Percentiles rank a stretch among this genome's conserved stretches.
These are phyloP conservation scores for Hyaloperonospora arabidopsidis DNA, from an alignment of 352 stramenopile genomes.

Conservation along the genomic window DNA sequence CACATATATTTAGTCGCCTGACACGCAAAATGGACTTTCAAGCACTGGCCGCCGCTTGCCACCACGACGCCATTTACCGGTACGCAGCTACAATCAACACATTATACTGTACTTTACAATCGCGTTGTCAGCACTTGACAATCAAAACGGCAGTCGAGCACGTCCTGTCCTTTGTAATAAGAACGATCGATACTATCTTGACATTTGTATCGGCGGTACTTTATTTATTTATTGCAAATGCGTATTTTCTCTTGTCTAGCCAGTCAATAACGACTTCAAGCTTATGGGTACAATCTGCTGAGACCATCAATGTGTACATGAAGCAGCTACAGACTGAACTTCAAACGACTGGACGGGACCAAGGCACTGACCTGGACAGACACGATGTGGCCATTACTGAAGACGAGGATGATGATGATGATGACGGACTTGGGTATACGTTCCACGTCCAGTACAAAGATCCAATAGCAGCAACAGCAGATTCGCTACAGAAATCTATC, in stretches of 20 bases:
- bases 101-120: not conserved
- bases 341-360: not conserved
- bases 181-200: not conserved
- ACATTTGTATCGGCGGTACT: no score
- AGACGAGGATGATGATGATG: conserved; percentile 16
- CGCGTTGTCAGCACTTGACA: not conserved
- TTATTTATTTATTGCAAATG: not conserved
- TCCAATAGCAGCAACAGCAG: conserved; percentile 10
- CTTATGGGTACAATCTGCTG: conserved; percentile 17
- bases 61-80: conserved; percentile 36
- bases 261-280: conserved; percentile 16
- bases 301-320: conserved; percentile 9
- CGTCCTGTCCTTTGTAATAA: not conserved
- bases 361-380: conserved; percentile 8
- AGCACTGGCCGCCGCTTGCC: conserved; percentile 47
- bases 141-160: not conserved
- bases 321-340: conserved; percentile 9
- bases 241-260: conserved; percentile 4
- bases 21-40: conserved; percentile 41
- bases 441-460: conserved; percentile 39
- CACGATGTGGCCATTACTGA: conserved; percentile 4
- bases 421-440: conserved; percentile 70
- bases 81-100: conserved; percentile 7
- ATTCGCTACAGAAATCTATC: conserved; percentile 26
- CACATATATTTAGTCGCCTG: not conserved